Evolutionary conservation across 345 rosid genomes (phyloP).

Genomic region (Camelina sativa): DNA sequence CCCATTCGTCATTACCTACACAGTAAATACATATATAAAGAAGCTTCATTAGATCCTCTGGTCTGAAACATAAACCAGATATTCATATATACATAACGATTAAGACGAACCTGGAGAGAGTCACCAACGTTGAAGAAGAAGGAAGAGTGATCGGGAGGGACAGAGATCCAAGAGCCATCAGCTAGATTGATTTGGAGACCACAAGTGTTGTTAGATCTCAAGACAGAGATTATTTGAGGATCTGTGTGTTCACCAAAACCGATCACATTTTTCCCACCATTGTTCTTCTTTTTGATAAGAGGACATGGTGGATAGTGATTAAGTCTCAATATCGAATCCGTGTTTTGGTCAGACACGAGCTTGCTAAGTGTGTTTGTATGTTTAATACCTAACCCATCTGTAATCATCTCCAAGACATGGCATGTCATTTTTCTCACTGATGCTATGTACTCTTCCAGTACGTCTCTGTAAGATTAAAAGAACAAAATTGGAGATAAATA

Average conservation of each 20-base stretch:
- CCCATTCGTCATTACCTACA: slow-evolving; percentile 90
- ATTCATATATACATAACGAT: neutral
- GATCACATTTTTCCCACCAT: slow-evolving; percentile 44
- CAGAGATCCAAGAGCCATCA: slow-evolving; percentile 78
- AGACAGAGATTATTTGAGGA: slow-evolving; percentile 83
- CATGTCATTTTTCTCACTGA: slow-evolving; percentile 70
- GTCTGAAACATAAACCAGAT: slow-evolving; percentile 3
- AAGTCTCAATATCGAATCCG: slow-evolving; percentile 74
- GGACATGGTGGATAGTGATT: slow-evolving; percentile 79
- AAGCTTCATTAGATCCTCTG: neutral
- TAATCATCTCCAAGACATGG: slow-evolving; percentile 67
- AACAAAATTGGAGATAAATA: neutral
- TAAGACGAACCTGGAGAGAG: slow-evolving; percentile 56
- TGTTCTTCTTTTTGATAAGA: slow-evolving; percentile 12
- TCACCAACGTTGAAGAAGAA: slow-evolving; percentile 90
- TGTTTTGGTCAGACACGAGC: slow-evolving; percentile 64
- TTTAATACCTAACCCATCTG: slow-evolving; percentile 72
- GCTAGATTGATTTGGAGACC: slow-evolving; percentile 76
- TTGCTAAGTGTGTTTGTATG: slow-evolving; percentile 66
- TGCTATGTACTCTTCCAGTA: slow-evolving; percentile 60
- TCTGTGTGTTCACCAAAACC: slow-evolving; percentile 96
- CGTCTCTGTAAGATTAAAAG: slow-evolving; percentile 48
- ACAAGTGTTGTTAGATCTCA: slow-evolving; percentile 83
- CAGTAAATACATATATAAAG: neutral
- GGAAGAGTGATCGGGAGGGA: slow-evolving; percentile 71